These are phyloP conservation scores for Haplosporangium sp. DNA, from an alignment of 371 early-diverging fungal genomes.

Conservation along the genomic window DNA sequence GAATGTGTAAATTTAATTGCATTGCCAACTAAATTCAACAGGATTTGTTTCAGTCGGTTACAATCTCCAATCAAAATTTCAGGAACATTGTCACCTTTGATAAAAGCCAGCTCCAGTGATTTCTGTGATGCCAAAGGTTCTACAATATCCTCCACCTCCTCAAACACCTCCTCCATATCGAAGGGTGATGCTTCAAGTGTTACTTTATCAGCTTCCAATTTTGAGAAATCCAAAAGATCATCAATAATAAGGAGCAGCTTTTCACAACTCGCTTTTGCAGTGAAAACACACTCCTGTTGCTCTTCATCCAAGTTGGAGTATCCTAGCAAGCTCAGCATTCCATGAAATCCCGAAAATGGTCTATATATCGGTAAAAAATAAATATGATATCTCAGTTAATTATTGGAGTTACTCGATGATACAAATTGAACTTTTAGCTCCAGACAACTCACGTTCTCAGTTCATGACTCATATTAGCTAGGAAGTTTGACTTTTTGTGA, in stretches of 20 bases:
- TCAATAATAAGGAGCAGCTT: constrained; percentile 65
- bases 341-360: constrained; percentile 74
- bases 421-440: neutral
- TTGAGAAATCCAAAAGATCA: constrained; percentile 69
- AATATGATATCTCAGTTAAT: no score
- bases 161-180: constrained; percentile 62
- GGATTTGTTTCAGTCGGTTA: constrained; percentile 63
- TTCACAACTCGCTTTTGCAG: constrained; percentile 71
- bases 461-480: constrained; percentile 56
- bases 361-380: neutral
- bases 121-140: constrained; percentile 64
- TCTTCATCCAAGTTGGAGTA: constrained; percentile 69
- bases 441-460: constrained; percentile 33
- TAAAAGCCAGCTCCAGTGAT: constrained; percentile 64
- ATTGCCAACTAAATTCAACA: constrained; percentile 69
- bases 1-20: constrained; percentile 77
- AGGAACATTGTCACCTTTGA: constrained; percentile 63
- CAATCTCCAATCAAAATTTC: constrained; percentile 59
- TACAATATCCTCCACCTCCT: constrained; percentile 67
- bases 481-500: constrained; percentile 53
- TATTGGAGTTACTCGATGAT: no score
- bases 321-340: constrained; percentile 69
- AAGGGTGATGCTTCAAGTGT: constrained; percentile 52
- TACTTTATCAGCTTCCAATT: constrained; percentile 67
- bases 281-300: constrained; percentile 68